Conservation (phyloP, 2,329 filamentous ascomycete genomes). For the Calycina marina region DNA sequence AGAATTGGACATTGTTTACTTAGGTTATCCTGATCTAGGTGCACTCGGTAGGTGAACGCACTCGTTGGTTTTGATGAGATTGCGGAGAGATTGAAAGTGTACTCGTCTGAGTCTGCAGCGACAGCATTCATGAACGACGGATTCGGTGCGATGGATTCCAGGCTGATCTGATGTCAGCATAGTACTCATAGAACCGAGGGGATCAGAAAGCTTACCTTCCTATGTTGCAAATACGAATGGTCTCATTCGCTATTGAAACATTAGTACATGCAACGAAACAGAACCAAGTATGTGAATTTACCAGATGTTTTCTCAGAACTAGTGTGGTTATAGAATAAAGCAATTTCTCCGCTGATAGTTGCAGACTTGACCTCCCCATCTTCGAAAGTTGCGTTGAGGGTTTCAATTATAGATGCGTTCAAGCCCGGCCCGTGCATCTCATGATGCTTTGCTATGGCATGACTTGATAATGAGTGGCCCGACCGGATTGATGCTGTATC, state of each 20-base stretch:
- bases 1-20: conserved; percentile 44
- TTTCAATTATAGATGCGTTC: conserved; percentile 82
- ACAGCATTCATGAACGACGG: conserved; percentile 72
- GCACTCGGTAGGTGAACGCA: conserved; percentile 86
- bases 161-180: conserved; percentile 31
- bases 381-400: conserved; percentile 73
- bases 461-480: conserved; percentile 59
- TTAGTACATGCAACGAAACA: no score
- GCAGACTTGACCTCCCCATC: conserved; percentile 55
- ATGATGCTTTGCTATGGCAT: conserved; percentile 61
- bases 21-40: conserved; percentile 45
- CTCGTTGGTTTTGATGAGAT: conserved; percentile 57
- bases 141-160: conserved; percentile 90
- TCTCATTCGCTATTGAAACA: conserved; percentile 6
- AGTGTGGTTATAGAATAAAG: conserved; percentile 59
- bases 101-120: conserved; percentile 56
- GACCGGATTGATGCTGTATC: conserved; percentile 90
- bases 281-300: conserved; percentile 28
- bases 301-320: conserved; percentile 26
- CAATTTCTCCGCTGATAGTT: conserved; percentile 76
- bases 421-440: conserved; percentile 69
- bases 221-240: conserved; percentile 8
- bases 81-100: conserved; percentile 56
- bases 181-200: conserved; percentile 3
- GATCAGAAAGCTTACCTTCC: background rate